Evolutionary conservation across 805 yeast species (phyloP).

Genomic region (Ogataea siamensis): DNA sequence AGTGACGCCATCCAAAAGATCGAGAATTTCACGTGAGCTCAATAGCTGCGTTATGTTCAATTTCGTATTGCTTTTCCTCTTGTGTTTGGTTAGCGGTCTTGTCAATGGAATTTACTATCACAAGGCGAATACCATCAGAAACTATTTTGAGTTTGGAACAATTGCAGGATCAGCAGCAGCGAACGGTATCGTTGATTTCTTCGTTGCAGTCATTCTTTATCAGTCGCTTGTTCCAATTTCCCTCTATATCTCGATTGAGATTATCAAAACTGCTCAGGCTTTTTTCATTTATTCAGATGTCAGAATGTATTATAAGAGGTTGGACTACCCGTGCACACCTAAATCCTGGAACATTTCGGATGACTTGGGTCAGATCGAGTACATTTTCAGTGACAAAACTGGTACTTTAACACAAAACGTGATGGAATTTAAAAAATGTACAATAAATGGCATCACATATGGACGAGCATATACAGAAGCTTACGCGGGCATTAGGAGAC

Average conservation of each 20-base stretch:
- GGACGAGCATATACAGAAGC: constrained; percentile 87
- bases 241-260: constrained; percentile 75
- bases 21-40: constrained; percentile 70
- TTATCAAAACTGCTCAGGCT: constrained; percentile 79
- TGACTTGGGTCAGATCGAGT: constrained; percentile 83
- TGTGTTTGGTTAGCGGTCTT: constrained; percentile 69
- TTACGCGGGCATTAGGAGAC: constrained; percentile 69
- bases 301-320: constrained; percentile 60
- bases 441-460: constrained; percentile 68
- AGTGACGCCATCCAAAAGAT: constrained; percentile 71
- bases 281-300: constrained; percentile 76
- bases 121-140: constrained; percentile 47
- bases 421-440: constrained; percentile 82
- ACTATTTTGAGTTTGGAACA: constrained; percentile 67
- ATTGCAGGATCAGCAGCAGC: constrained; percentile 62
- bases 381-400: constrained; percentile 80
- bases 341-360: constrained; percentile 84
- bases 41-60: constrained; percentile 69
- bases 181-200: constrained; percentile 70
- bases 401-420: constrained; percentile 83
- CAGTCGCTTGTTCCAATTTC: constrained; percentile 84
- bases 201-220: constrained; percentile 72
- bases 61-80: constrained; percentile 57
- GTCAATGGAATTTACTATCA: constrained; percentile 67
- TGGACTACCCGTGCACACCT: constrained; percentile 82